A percentile compares a stretch with the other conserved stretches of the same genome.
phyloP scores from a whole-genome alignment of 202 grass and related monocot species.

The Dendrocalamus latiflorus region DNA sequence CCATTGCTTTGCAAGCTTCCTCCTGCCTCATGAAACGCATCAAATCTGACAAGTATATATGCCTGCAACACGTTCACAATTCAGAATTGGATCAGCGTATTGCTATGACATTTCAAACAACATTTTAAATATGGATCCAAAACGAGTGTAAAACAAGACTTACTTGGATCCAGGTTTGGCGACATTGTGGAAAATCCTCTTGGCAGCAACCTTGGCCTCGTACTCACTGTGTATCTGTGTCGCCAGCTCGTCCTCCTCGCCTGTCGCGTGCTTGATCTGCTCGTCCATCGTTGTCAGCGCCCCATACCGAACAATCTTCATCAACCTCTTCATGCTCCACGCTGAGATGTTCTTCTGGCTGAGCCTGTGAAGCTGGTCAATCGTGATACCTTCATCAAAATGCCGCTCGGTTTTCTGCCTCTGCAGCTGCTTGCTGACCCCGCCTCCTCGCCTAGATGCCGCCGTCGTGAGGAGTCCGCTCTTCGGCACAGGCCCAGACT shows the following conservation, averaged over 20 bases:
- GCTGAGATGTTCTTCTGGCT: slow-evolving; percentile 86
- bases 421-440: slow-evolving; percentile 44
- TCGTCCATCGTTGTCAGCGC: no score
- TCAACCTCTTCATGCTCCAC: slow-evolving; percentile 93
- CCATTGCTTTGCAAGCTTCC: slow-evolving; percentile 74
- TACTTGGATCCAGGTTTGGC: no score
- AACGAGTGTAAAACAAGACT: no score
- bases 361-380: slow-evolving; percentile 68
- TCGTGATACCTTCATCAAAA: slow-evolving; percentile 53
- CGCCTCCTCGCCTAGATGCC: slow-evolving; percentile 17
- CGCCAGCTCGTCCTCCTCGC: no score
- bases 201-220: no score
- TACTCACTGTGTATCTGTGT: no score
- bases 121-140: not conserved
- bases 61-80: no score
- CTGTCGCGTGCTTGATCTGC: no score
- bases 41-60: no score
- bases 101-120: not conserved
- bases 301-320: no score
- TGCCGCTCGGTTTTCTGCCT: slow-evolving; percentile 33
- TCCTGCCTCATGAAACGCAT: slow-evolving; percentile 84
- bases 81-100: not conserved
- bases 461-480: slow-evolving; percentile 25
- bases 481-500: slow-evolving; percentile 21
- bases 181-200: no score